Evolutionary conservation across 2,329 filamentous ascomycete genomes (phyloP).

Genomic region (Aspergillus piperis): DNA sequence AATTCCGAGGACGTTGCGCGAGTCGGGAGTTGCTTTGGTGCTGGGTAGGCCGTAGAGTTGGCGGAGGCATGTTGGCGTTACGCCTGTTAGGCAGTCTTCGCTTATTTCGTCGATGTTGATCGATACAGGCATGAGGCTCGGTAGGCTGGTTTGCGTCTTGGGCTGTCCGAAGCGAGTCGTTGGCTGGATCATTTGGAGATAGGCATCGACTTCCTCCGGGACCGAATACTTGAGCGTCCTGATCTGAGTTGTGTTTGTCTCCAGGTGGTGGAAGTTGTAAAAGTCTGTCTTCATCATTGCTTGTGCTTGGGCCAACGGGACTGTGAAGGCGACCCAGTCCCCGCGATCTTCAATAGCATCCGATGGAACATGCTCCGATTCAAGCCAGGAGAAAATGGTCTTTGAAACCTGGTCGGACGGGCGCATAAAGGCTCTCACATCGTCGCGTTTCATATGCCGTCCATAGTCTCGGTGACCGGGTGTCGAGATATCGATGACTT

Average conservation of each 20-base stretch:
- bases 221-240: constrained; percentile 64
- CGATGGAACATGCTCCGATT: constrained; percentile 50
- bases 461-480: constrained; percentile 62
- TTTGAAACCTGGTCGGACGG: constrained; percentile 52
- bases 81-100: constrained; percentile 40
- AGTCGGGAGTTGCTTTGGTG: constrained; percentile 31
- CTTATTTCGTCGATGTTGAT: constrained; percentile 23
- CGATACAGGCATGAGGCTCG: constrained; percentile 23
- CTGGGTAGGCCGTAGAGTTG: constrained; percentile 51
- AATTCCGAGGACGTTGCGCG: constrained; percentile 46
- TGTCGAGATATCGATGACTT: constrained; percentile 62
- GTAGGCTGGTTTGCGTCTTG: constrained; percentile 42
- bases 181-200: constrained; percentile 65
- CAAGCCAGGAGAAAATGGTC: constrained; percentile 59
- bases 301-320: constrained; percentile 49
- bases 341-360: constrained; percentile 52
- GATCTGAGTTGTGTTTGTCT: constrained; percentile 48
- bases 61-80: constrained; percentile 54
- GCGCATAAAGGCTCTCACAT: constrained; percentile 57
- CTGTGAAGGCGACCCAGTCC: constrained; percentile 63
- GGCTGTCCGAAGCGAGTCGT: constrained; percentile 63
- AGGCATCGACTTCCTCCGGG: constrained; percentile 54
- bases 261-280: constrained; percentile 55
- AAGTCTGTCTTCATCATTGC: constrained; percentile 60
- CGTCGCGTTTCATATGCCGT: constrained; percentile 61